These are phyloP conservation scores for Phytopythium helicoides DNA, from an alignment of 352 stramenopile species.

Conservation along the genomic window DNA sequence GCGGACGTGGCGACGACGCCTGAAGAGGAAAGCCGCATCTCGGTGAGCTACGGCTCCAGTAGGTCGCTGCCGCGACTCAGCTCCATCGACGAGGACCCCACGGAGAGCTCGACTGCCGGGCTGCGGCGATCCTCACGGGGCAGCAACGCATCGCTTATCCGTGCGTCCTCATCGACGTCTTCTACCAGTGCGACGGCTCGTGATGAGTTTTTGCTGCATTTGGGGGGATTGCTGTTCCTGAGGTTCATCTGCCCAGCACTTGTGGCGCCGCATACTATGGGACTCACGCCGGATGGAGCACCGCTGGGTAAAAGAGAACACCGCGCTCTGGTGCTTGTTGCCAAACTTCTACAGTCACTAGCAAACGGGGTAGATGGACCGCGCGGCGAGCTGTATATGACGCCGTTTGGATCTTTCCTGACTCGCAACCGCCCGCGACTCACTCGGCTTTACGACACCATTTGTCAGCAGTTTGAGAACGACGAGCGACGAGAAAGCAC, in stretches of 20 bases:
- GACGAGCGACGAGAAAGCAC: constrained; percentile 63
- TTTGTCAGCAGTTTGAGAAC: constrained; percentile 65
- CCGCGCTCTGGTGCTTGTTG: constrained; percentile 68
- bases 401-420: constrained; percentile 75
- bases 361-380: constrained; percentile 70
- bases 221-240: constrained; percentile 77
- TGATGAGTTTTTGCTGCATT: constrained; percentile 75
- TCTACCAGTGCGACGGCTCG: constrained; percentile 26
- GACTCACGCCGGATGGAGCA: constrained; percentile 43
- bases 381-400: constrained; percentile 72
- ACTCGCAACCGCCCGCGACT: constrained; percentile 51
- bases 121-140: neutral
- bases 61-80: constrained; percentile 48
- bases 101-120: constrained; percentile 14
- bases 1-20: neutral
- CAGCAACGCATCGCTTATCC: constrained; percentile 1
- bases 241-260: constrained; percentile 75
- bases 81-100: constrained; percentile 48
- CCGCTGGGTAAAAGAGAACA: constrained; percentile 49
- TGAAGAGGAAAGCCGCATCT: neutral
- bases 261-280: constrained; percentile 71
- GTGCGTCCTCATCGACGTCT: constrained; percentile 12
- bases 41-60: constrained; percentile 22
- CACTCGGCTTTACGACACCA: constrained; percentile 70
- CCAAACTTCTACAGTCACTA: constrained; percentile 80